Evolutionary conservation across 495 filamentous ascomycete species (phyloP), one percentile per base, ranked within the genome.

Genomic region (Copromyces sp.): DNA sequence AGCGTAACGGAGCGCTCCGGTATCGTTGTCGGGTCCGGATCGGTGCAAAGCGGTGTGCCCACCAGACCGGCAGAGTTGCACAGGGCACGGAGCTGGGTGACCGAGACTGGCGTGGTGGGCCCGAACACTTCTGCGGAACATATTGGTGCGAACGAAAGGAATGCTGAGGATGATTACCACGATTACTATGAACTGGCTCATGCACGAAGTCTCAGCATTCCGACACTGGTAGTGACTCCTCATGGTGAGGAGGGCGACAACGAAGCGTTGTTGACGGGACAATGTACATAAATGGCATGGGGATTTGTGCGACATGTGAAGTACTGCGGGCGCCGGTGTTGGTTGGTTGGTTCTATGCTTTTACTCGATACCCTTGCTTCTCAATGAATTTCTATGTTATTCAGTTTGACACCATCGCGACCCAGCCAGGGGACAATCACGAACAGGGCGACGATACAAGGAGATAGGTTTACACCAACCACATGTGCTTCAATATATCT

Each of bases 21-120:
- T 4, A 74, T 71, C 9, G 69, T 78, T 29, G 72, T 77, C 2
- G 75, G 70, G n/a, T 72, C 74, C n/a, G 78, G 79, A 38, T 71
- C 75, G 16, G 75, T 80, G n/a, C 70, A 39, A 8, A 72, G 73
- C 42, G 72, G 72, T n/a, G 75, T 42, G 38, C 70, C 70, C n/a
- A n/a, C 37, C 59, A 68, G 39, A 44, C 59, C 68, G 44, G 39
- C 47, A 8, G 47, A 39, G 29, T 17, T 77, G 24, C 69, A 24
- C 16, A 71, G 77, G 69, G 44, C 47, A 39, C 72, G 73, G 45
- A 81, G 80, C 61, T 78, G 74, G 74, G 70, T 69, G 39, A 74
- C 75, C 3, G 79, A 78, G 68, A 38, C 44, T 39, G 78, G 75
- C 3, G 72, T 74, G 8, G 71, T 32, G 5, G 53, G 53, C 29